phyloP scores from a whole-genome alignment of 352 stramenopile species.

The Pythium angustatum region DNA sequence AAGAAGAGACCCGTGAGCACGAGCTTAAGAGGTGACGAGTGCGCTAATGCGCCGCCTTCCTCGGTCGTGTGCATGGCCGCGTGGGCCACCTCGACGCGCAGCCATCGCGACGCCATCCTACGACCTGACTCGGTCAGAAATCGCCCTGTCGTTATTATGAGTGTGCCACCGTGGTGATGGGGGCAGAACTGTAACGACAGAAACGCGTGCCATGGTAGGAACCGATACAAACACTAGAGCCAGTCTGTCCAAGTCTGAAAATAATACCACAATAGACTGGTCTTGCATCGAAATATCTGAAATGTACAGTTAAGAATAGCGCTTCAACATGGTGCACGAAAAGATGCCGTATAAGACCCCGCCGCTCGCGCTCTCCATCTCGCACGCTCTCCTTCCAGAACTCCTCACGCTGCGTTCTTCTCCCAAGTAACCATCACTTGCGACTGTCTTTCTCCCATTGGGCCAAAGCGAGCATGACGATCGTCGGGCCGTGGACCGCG shows the following conservation, averaged over 20 bases:
- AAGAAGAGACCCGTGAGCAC: constrained; percentile 45
- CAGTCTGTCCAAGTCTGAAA: no score
- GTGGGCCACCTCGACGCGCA: constrained; percentile 38
- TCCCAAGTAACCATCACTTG: no score
- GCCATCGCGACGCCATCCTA: constrained; percentile 25
- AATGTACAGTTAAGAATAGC: neutral
- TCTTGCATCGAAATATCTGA: neutral
- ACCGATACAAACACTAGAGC: constrained; percentile 21
- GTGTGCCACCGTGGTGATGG: constrained; percentile 1
- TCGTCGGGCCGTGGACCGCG: constrained; percentile 50
- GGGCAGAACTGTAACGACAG: no score
- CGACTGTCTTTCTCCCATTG: neutral
- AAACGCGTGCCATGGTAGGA: neutral
- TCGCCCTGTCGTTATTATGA: neutral
- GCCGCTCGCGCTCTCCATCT: no score
- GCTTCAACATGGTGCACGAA: no score
- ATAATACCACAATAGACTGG: no score
- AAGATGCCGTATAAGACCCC: no score
- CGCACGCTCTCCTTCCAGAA: no score
- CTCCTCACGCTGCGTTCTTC: no score
- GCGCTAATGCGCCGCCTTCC: constrained; percentile 38
- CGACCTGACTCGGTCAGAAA: neutral
- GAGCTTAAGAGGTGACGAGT: constrained; percentile 42
- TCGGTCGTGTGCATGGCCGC: constrained; percentile 32
- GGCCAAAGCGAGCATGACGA: constrained; percentile 41